These are phyloP conservation scores for Ustilago loliicola DNA, from an alignment of 1,284 basidiomycete species.

Conservation along the genomic window DNA sequence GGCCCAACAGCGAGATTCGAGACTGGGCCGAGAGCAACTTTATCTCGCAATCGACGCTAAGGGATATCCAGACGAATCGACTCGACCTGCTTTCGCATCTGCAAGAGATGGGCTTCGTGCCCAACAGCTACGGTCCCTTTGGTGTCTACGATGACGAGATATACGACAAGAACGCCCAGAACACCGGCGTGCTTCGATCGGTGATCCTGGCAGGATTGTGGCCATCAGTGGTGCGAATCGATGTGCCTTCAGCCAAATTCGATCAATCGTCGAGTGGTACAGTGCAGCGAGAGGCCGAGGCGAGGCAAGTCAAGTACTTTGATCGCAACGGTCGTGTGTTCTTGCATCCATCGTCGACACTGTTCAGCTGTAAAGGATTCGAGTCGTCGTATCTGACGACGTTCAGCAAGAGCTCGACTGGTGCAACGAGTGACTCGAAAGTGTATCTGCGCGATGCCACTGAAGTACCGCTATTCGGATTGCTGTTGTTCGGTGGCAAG, in stretches of 20 bases:
- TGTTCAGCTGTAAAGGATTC: constrained; percentile 81
- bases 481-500: constrained; percentile 85
- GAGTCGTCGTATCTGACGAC: constrained; percentile 84
- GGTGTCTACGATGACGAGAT: constrained; percentile 69
- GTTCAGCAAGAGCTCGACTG: constrained; percentile 83
- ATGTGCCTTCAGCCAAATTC: constrained; percentile 60
- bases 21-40: constrained; percentile 89
- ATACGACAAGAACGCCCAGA: constrained; percentile 51
- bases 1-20: constrained; percentile 74
- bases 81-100: constrained; percentile 83
- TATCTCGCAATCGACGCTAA: constrained; percentile 80
- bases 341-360: constrained; percentile 84
- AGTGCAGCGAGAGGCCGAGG: constrained; percentile 62
- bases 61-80: constrained; percentile 85
- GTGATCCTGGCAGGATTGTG: constrained; percentile 69
- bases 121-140: constrained; percentile 59
- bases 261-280: constrained; percentile 63
- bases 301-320: constrained; percentile 62
- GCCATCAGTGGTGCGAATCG: constrained; percentile 73
- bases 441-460: constrained; percentile 89
- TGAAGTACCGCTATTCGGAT: constrained; percentile 86
- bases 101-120: constrained; percentile 80
- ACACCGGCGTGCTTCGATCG: constrained; percentile 56
- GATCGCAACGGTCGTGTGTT: constrained; percentile 76
- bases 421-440: constrained; percentile 74